phyloP scores from a whole-genome alignment of 2,329 filamentous ascomycete genomes.

The Sporothrix variecibatus region DNA sequence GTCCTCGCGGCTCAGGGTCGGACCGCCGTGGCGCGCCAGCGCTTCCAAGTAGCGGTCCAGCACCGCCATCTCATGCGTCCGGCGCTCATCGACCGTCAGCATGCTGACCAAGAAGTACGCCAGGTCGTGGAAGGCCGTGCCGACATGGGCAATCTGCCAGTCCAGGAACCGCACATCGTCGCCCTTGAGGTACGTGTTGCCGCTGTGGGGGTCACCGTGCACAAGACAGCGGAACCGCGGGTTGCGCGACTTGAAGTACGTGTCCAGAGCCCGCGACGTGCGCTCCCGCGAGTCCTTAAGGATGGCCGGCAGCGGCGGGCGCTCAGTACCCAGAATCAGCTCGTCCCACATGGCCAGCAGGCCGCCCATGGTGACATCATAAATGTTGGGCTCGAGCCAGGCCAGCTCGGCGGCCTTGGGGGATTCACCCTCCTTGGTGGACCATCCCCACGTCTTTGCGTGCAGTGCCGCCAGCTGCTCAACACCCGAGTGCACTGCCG shows the following conservation, averaged over 20 bases:
- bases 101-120: slow-evolving; percentile 25
- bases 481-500: slow-evolving; percentile 33
- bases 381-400: slow-evolving; percentile 35
- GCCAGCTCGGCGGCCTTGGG: slow-evolving; percentile 24
- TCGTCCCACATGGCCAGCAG: slow-evolving; percentile 33
- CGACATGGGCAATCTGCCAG: slow-evolving; percentile 42
- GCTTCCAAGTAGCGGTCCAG: slow-evolving; percentile 36
- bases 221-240: slow-evolving; percentile 40
- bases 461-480: slow-evolving; percentile 43
- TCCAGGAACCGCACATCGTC: slow-evolving; percentile 40
- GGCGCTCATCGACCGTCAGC: slow-evolving; percentile 4
- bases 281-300: slow-evolving; percentile 23
- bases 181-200: slow-evolving; percentile 39
- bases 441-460: slow-evolving; percentile 34
- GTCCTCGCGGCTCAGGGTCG: slow-evolving; percentile 15
- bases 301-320: slow-evolving; percentile 31
- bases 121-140: slow-evolving; percentile 43
- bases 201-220: slow-evolving; percentile 42
- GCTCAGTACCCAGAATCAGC: slow-evolving; percentile 34
- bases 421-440: slow-evolving; percentile 25
- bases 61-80: slow-evolving; percentile 31
- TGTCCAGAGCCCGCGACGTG: slow-evolving; percentile 35
- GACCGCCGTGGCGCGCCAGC: slow-evolving; percentile 9
- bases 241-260: slow-evolving; percentile 37
- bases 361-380: slow-evolving; percentile 20